These are phyloP conservation scores for Heritiera fomes DNA, from an alignment of 345 rosid species.

Conservation along the genomic window DNA sequence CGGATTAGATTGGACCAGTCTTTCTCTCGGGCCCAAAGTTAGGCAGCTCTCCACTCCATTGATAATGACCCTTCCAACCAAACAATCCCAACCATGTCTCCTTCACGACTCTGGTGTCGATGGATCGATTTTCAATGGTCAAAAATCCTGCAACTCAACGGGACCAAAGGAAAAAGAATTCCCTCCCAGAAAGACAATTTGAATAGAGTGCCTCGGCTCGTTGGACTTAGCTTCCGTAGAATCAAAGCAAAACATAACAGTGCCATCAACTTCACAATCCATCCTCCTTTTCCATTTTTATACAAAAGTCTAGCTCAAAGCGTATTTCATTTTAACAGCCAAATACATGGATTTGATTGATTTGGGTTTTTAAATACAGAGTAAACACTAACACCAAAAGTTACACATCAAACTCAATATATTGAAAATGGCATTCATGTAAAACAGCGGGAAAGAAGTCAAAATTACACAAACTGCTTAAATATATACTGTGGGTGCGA, in stretches of 20 bases:
- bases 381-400: too few species aligned
- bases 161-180: background rate
- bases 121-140: background rate
- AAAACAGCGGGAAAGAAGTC: background rate
- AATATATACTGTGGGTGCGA: slow-evolving; percentile 27
- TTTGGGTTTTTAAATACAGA: too few species aligned
- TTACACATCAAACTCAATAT: background rate
- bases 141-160: background rate
- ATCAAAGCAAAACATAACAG: background rate
- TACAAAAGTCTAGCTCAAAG: too few species aligned
- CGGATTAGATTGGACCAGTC: background rate
- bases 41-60: slow-evolving; percentile 41
- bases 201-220: background rate
- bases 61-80: slow-evolving; percentile 37
- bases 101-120: background rate
- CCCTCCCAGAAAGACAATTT: background rate
- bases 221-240: background rate
- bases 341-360: too few species aligned
- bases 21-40: slow-evolving; percentile 32
- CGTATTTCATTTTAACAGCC: too few species aligned
- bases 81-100: background rate
- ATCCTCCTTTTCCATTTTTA: too few species aligned
- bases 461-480: slow-evolving; percentile 17
- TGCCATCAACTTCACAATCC: too few species aligned
- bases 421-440: slow-evolving; percentile 7